Base-by-base conservation (phyloP, 225 moss, liverwort and hornwort species). In the Rhytidiadelphus loreus region DNA sequence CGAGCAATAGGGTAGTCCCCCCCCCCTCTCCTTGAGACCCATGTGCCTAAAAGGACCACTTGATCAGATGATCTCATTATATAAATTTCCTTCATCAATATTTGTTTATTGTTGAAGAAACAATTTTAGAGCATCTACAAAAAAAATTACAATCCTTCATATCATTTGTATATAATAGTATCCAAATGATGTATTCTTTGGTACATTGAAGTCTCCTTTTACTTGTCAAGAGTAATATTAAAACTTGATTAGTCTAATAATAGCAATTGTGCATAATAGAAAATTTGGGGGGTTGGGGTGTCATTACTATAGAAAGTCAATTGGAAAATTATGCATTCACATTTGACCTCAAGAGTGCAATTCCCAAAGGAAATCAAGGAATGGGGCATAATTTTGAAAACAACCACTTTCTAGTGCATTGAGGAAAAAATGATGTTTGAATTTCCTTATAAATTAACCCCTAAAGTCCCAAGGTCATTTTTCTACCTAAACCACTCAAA, bases 301-400 rank as follows among this genome's bases (percentile, higher is more conserved):
- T 33, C 75, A 20, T 50, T 75, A 4, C 5, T 12, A 32, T 21
- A 50, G 21, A 52, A 75, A 33, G 12, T 1, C 21, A 33, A 50
- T 33, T 75, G 20, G 5, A 5, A 33, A 75, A 50, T 50, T 33
- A 32, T 16, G 9, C 20, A 50, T 50, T 50, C 1, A 33, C 0
- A 52, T 50, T 46, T 33, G 33, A 7, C 20, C 1, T 50, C 2
- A 50, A 13, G 33, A 32, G 1, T 5, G 9, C 32, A 50, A 33
- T 33, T 75, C 0, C 1, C 1, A 0, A 4, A 75, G 13, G n/a
- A n/a, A n/a, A n/a, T n/a, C n/a, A n/a, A n/a, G n/a, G 19, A 50
- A 32, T 19, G 4, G 4, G 5, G 2, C 7, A 50, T 75, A 21
- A 8, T 32, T 75, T 32, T 9, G 19, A 20, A 50, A 50, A 75